phyloP scores from a whole-genome alignment of 140 eudicot genomes.

The Cichorium intybus region DNA sequence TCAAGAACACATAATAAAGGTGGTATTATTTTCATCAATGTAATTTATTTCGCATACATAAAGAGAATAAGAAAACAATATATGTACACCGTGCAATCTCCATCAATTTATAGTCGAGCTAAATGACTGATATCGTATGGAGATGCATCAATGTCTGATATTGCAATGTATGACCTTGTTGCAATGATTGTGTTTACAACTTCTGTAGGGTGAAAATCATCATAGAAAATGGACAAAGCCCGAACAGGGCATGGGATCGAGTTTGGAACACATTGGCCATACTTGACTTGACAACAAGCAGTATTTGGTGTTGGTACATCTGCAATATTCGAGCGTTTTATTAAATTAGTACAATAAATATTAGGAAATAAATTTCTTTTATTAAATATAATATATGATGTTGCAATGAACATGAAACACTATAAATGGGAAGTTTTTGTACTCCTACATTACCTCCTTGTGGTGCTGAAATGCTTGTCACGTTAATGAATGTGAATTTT shows the following conservation, averaged over 20 bases:
- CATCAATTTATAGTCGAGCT: slow-evolving; percentile 18
- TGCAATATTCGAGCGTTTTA: not conserved
- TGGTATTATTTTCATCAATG: not conserved
- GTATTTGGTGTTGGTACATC: slow-evolving; percentile 4
- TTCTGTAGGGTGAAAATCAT: slow-evolving; percentile 33
- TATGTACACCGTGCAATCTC: not conserved
- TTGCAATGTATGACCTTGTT: slow-evolving; percentile 30
- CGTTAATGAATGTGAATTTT: slow-evolving; percentile 38
- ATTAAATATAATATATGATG: too few species aligned
- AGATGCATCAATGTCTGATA: slow-evolving; percentile 30
- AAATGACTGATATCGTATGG: slow-evolving; percentile 46
- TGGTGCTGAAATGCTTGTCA: slow-evolving; percentile 20
- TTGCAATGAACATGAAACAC: too few species aligned
- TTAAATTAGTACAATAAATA: not conserved
- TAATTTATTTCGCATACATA: not conserved
- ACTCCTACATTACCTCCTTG: slow-evolving; percentile 15
- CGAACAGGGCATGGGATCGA: slow-evolving; percentile 30
- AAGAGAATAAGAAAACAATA: not conserved
- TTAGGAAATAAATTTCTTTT: too few species aligned
- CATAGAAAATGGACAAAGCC: slow-evolving; percentile 30
- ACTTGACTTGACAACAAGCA: slow-evolving; percentile 23
- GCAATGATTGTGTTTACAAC: slow-evolving; percentile 15
- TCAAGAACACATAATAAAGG: too few species aligned
- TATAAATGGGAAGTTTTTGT: too few species aligned
- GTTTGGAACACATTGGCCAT: slow-evolving; percentile 26